Percentiles rank a stretch among this genome's conserved stretches.
phyloP scores from a whole-genome alignment of 495 filamentous ascomycete species.

The Sabuloglossum arenarium region DNA sequence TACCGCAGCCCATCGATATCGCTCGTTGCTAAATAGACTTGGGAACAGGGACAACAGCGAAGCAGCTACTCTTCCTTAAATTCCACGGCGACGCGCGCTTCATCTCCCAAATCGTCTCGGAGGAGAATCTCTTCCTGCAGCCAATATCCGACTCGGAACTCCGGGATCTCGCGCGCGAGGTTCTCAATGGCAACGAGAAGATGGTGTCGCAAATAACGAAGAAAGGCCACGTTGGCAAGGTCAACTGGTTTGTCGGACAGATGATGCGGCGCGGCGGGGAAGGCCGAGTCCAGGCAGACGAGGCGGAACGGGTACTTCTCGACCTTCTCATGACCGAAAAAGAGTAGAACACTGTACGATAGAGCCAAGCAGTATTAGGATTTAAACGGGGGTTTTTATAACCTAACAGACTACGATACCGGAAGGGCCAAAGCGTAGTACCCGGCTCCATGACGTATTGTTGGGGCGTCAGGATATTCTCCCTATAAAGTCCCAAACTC shows the following conservation, averaged over 20 bases:
- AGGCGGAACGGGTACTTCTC: constrained; percentile 34
- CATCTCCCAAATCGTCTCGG: constrained; percentile 38
- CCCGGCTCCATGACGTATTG: too few species aligned
- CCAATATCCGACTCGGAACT: constrained; percentile 42
- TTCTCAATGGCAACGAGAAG: constrained; percentile 31
- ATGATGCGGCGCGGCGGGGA: constrained; percentile 66
- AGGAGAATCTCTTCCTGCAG: constrained; percentile 40
- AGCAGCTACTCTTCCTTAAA: constrained; percentile 42
- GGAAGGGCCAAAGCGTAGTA: too few species aligned
- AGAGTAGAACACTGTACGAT: too few species aligned
- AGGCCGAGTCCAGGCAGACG: constrained; percentile 54
- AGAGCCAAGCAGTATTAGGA: too few species aligned
- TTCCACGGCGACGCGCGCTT: constrained; percentile 24
- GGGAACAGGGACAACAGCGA: constrained; percentile 33
- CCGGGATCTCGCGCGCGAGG: constrained; percentile 25
- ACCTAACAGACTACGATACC: too few species aligned
- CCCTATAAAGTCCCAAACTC: too few species aligned
- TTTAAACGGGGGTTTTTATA: too few species aligned
- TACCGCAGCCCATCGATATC: constrained; percentile 15
- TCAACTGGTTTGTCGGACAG: constrained; percentile 74
- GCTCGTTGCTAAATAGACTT: constrained; percentile 5
- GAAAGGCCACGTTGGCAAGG: constrained; percentile 47
- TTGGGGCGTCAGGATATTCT: too few species aligned
- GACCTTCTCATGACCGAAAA: too few species aligned
- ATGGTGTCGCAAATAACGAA: constrained; percentile 46